Conservation (phyloP, 2,329 filamentous ascomycete genomes). For the Microdochium nivale region DNA sequence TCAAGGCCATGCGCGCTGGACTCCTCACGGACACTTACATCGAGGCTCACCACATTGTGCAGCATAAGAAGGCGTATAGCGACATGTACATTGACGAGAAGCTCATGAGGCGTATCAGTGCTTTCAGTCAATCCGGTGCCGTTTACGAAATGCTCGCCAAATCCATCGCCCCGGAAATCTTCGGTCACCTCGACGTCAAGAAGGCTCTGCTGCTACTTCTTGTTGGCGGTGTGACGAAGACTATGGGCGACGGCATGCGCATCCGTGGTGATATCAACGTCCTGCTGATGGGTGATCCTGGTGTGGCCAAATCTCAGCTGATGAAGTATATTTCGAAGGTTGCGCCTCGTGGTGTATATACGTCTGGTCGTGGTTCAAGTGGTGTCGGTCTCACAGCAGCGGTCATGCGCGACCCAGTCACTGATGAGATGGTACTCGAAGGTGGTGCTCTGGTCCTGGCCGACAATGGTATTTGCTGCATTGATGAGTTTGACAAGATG, state of each 20-base stretch:
- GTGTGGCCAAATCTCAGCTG: conserved; percentile 97
- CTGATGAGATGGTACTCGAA: conserved; percentile 77
- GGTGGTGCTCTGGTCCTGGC: conserved; percentile 72
- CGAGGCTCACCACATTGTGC: conserved; percentile 84
- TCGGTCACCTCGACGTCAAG: conserved; percentile 92
- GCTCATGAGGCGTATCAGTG: conserved; percentile 75
- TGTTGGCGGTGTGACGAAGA: conserved; percentile 92
- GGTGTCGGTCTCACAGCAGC: conserved; percentile 76
- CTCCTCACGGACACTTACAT: conserved; percentile 96
- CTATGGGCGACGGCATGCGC: conserved; percentile 96
- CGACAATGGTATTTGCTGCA: conserved; percentile 79
- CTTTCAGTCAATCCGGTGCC: conserved; percentile 76
- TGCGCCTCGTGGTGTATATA: conserved; percentile 83
- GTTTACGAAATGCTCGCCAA: conserved; percentile 93
- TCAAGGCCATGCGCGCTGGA: conserved; percentile 92
- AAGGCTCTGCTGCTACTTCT: conserved; percentile 92
- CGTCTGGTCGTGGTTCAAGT: conserved; percentile 71
- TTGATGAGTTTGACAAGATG: conserved; percentile 88
- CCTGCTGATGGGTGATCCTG: conserved; percentile 97
- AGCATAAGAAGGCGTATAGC: conserved; percentile 98
- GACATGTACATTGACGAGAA: conserved; percentile 77
- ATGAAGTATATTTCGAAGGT: conserved; percentile 99
- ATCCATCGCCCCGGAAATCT: conserved; percentile 96
- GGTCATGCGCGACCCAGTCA: conserved; percentile 77
- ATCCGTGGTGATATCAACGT: conserved; percentile 99